Evolutionary conservation across 352 stramenopile species (phyloP), one percentile per base, ranked within the genome.

Genomic region (Globisporangium emineosum): DNA sequence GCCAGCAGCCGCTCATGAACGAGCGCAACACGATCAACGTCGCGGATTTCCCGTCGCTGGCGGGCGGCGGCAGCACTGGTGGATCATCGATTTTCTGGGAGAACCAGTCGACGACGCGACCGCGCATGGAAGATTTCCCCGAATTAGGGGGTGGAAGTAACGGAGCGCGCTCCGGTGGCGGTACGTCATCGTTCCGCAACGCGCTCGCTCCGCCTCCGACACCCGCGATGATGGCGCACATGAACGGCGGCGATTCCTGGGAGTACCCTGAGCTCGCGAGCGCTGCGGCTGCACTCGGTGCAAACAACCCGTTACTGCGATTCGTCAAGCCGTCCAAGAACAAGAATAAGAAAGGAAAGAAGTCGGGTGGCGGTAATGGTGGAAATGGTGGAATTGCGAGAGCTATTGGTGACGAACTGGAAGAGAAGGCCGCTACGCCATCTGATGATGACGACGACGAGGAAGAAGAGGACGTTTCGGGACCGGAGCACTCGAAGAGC

Each of bases 21-120:
- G 57, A 57, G 21, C 64, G 75, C 53, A 72, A 83, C 60, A 83
- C 79, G 43, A 95, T 95, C 70, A 93, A 92, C 62, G 87, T 95
- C 9, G 87, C 87, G 0, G 87, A 95, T 61, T 95, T 95, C 57
- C 87, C 87, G 47, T 93, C 87, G 59, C 77, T 95, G 21, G 84
- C 75, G 5, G 64, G 69, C 60, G 60, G 70, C 50, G 58, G 60
- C 25, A 3, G 21, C 23, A 50, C 56, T 21, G 63, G 73, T 4
- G 54, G 67, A 1, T 79, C 76, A 1, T 79, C 77, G 2, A 71
- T 88, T 43, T 75, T 93, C 19, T 94, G 86, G 86, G 77, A 93
- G 53, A 84, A 68, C 53, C 83, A 88, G 32, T 81, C 68, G 2
- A 70, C 70, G 9, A 73, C 83, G 9, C 74, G 73, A 15, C 81